Base-by-base conservation (phyloP, 495 filamentous ascomycete species). In the Podospora pseudocomata region DNA sequence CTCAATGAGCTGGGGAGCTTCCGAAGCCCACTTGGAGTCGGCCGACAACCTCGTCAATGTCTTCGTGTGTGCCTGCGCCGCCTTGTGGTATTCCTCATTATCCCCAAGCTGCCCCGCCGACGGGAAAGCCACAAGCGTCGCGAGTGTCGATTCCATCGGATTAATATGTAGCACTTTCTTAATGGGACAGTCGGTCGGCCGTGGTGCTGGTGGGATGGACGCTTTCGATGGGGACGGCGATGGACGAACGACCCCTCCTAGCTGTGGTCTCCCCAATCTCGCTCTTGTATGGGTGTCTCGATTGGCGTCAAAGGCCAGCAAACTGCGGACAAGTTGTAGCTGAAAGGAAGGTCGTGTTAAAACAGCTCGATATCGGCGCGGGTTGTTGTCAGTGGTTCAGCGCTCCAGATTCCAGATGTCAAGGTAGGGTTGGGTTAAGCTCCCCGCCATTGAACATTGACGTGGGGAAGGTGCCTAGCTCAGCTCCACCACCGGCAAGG, bases 121-220 rank as follows among this genome's bases (percentile, higher is more conserved):
- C 60, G 81, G 81, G 68, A 82, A 83, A 55, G 76, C 72, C 60
- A 81, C 71, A 19, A 84, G 77, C 32, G 73, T 71, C 58, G 76
- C 67, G 19, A 75, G 79, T 65, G 70, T 68, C 56, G 75, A 72
- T 49, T 82, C 79, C 80, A 83, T 83, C 4, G 39, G 39, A 49
- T 32, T 3, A 16, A 13, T 49, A 11, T 49, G 39, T 49, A 49
- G 2, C 39, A 49, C 9, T 6, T 11, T 49, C 23, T 61, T 27
- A 5, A 32, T 32, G 26, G 23, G 26, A 20, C 6, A 23, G 27
- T 57, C 18, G 55, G 15, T 57, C 5, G 5, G 55, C 5, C 7
- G 15, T 20, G 56, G n/a, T 58, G 56, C 23, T 27, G 56, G 0
- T 49, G 56, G 20, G 6, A 20, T 20, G n/a, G 56, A 9, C 56